Conservation (phyloP, 768 basidiomycete genomes). For the Kockovaella imperatae region DNA sequence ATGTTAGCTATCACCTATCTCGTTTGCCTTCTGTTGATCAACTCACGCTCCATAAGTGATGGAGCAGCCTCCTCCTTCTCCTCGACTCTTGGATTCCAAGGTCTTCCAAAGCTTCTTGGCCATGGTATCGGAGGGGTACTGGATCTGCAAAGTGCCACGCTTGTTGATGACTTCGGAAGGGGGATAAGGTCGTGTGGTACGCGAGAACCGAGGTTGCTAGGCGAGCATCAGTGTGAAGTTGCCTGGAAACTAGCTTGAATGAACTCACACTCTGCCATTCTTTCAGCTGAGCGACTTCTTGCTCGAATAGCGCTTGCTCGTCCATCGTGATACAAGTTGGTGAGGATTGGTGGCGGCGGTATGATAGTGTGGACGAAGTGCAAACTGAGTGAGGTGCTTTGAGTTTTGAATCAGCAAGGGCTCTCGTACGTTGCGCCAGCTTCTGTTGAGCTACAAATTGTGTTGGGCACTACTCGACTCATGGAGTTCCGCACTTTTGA, state of each 20-base stretch:
- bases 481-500: no score
- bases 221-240: background rate
- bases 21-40: background rate
- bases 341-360: background rate
- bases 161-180: conserved; percentile 90
- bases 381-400: background rate
- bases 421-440: no score
- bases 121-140: conserved; percentile 75
- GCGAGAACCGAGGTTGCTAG: conserved; percentile 76
- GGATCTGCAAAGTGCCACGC: conserved; percentile 74
- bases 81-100: conserved; percentile 62
- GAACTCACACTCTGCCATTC: conserved; percentile 78
- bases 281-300: conserved; percentile 78
- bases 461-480: no score
- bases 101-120: conserved; percentile 78
- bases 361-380: background rate
- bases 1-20: background rate
- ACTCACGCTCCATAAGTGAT: conserved; percentile 99
- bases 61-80: conserved; percentile 49
- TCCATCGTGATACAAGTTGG: conserved; percentile 1
- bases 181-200: conserved; percentile 83
- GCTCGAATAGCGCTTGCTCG: conserved; percentile 57
- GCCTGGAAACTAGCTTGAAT: background rate
- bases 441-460: no score
- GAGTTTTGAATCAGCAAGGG: background rate